Evolutionary conservation across 2,329 filamentous ascomycete genomes (phyloP), one percentile per base, ranked within the genome.

Genomic region (Exophiala sp.): DNA sequence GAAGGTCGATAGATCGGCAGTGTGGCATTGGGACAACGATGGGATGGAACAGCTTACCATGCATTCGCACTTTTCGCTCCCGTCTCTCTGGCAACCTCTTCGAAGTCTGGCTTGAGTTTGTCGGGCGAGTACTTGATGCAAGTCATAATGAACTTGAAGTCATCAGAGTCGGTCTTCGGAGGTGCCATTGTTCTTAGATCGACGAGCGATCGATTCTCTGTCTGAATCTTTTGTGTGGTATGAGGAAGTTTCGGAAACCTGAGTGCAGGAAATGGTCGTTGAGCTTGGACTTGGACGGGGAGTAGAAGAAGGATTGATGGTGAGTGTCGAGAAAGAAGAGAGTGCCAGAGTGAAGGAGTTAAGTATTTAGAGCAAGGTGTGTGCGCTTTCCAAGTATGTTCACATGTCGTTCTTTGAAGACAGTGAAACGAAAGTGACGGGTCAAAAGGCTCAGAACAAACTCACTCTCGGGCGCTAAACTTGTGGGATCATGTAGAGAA

Each of bases 111-210:
- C 23, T 57, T 56, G 43, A 49, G 37, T 21, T 51, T 50, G 24
- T 13, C 21, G 4, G 29, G 16, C 1, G 47, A 43, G 24, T 59
- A 44, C 29, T 55, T 52, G 32, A 57, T 39, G 42, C 55, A 57
- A 27, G 52, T 55, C 54, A 59, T 57, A 42, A 59, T 50, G 37
- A 59, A 55, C 11, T 43, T 50, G 44, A 59, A 56, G 38, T 58
- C 56, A 3, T 53, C 49, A 21, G 21, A 30, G 7, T 32, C 23
- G 3, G 18, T 30, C 14, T 40, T 47, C 0, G 34, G 5, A 14
- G 55, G 51, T 5, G 55, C 42, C 50, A 53, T 53, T n/a, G 13
- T 38, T 19, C 16, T 24, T n/a, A 14, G 21, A n/a, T 23, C 11
- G 19, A n/a, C 14, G 38, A 37, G 34, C 5, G 7, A 18, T 18